Conservation (phyloP, 208 protist species). For the Trypanosoma avium region DNA sequence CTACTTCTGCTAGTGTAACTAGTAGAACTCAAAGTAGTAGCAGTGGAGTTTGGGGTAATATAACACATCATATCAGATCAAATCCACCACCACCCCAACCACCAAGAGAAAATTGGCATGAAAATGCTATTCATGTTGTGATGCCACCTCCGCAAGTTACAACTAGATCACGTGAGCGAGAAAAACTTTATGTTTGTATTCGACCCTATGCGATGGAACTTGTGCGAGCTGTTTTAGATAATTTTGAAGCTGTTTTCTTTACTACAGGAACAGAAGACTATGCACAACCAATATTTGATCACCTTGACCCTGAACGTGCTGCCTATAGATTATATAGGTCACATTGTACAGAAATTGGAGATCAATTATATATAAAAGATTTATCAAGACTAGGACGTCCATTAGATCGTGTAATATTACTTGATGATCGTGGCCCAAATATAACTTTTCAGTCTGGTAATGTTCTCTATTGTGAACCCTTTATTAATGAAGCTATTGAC, state of each 20-base stretch:
- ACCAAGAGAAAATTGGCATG: too few species aligned
- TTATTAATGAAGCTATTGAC: constrained; percentile 41
- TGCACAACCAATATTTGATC: constrained; percentile 48
- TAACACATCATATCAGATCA: too few species aligned
- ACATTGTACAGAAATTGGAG: constrained; percentile 35
- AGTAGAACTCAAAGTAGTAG: too few species aligned
- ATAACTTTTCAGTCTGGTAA: constrained; percentile 55
- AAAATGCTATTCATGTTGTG: neutral
- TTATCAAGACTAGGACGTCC: constrained; percentile 36
- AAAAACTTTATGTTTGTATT: constrained; percentile 43
- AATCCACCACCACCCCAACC: too few species aligned
- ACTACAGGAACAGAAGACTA: constrained; percentile 66
- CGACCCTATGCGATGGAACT: constrained; percentile 53
- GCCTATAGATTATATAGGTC: constrained; percentile 54
- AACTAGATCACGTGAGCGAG: neutral
- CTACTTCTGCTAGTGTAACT: neutral
- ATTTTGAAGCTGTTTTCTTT: constrained; percentile 75
- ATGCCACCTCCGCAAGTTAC: neutral
- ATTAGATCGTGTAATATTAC: constrained; percentile 44
- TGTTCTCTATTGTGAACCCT: constrained; percentile 59
- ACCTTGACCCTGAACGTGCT: constrained; percentile 41
- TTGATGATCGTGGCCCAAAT: constrained; percentile 70
- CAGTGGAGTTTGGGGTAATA: too few species aligned
- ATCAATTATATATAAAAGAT: constrained; percentile 48
- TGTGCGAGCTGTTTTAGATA: constrained; percentile 33